Evolutionary conservation across 352 stramenopile species (phyloP).

Genomic region (Phytophthora litchii): DNA sequence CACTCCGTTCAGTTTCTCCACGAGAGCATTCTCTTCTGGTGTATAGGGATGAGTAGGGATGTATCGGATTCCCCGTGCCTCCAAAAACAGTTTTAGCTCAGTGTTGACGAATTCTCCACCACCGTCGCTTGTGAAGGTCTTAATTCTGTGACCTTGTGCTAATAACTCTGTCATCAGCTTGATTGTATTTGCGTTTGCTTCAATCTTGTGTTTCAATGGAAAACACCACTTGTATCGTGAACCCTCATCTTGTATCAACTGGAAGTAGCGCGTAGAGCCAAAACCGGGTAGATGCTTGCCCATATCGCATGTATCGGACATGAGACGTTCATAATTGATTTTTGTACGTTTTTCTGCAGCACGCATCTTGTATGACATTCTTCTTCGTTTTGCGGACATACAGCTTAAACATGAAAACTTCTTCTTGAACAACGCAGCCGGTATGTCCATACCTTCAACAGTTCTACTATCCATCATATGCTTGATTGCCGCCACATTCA

Average conservation of each 20-base stretch:
- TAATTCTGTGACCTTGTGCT: neutral
- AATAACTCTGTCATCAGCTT: constrained; percentile 1
- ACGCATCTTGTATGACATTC: constrained; percentile 8
- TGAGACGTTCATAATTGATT: neutral
- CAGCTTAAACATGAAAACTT: constrained; percentile 8
- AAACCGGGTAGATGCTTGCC: constrained; percentile 4
- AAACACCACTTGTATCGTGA: constrained; percentile 19
- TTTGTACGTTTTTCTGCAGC: constrained; percentile 1
- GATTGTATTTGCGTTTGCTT: constrained; percentile 7
- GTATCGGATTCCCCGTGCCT: neutral
- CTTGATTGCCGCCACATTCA: too few relatives aligned
- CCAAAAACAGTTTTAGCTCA: neutral
- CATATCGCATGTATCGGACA: constrained; percentile 3
- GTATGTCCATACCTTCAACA: constrained; percentile 3
- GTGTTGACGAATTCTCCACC: constrained; percentile 11
- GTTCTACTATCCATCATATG: too few relatives aligned
- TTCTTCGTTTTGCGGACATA: constrained; percentile 9
- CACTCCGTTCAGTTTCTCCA: constrained; percentile 1
- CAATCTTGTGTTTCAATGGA: constrained; percentile 4
- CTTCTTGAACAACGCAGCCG: constrained; percentile 7
- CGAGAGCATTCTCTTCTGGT: constrained; percentile 5
- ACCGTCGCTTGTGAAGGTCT: constrained; percentile 11
- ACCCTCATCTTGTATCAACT: constrained; percentile 16
- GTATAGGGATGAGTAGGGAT: constrained; percentile 10
- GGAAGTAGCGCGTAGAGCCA: constrained; percentile 1